phyloP scores from a whole-genome alignment of 2,329 filamentous ascomycete species.

The Lachnellula cervina region DNA sequence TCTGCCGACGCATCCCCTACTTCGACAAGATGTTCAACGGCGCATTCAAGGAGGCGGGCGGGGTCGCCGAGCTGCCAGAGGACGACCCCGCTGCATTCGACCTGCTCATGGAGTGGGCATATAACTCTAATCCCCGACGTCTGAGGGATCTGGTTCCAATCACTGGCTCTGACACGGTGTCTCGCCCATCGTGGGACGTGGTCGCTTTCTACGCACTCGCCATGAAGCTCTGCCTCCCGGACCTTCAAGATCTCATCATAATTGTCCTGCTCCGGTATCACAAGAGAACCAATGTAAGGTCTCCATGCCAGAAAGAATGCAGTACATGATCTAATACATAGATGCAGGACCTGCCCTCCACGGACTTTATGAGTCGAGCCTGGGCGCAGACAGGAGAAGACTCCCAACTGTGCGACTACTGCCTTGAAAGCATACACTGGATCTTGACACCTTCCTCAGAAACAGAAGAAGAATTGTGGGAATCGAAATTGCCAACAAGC shows the following conservation, averaged over 20 bases:
- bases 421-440: neutral
- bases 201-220: slow-evolving; percentile 7
- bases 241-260: slow-evolving; percentile 8
- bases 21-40: slow-evolving; percentile 18
- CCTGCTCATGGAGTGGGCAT: slow-evolving; percentile 8
- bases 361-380: neutral
- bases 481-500: neutral
- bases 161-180: neutral
- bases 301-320: neutral
- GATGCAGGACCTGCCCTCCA: neutral
- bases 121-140: neutral
- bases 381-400: neutral
- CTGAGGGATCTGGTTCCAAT: neutral
- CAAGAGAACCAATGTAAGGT: neutral
- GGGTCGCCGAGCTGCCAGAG: slow-evolving; percentile 2
- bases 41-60: slow-evolving; percentile 7
- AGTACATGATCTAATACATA: neutral
- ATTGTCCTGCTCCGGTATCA: slow-evolving; percentile 2
- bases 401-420: neutral
- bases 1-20: slow-evolving; percentile 8
- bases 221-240: slow-evolving; percentile 4
- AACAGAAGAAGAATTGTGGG: too few species aligned
- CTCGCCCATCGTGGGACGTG: slow-evolving; percentile 1
- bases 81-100: slow-evolving; percentile 12
- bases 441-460: neutral